Base-by-base conservation (phyloP, 2,329 filamentous ascomycete genomes). In the Sporothrix globosa region DNA sequence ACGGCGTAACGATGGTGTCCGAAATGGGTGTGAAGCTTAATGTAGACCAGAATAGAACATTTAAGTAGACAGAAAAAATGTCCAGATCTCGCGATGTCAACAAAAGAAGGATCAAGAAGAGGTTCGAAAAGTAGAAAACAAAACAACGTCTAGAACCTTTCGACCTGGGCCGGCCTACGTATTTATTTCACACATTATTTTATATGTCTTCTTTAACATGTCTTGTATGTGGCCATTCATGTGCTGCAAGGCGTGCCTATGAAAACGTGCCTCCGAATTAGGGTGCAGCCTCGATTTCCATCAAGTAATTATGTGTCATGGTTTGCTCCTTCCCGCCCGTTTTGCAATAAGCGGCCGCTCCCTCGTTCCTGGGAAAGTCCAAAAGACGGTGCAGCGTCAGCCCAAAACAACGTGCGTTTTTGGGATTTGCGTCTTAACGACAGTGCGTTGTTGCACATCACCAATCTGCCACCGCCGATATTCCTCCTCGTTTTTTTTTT, bases 221-320 rank as follows among this genome's bases (percentile, higher is more conserved):
- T 39, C 46, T 44, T 24, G 27, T 54, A 41, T 41, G 48, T 52
- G 50, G n/a, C 68, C 56, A 54, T 68, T 63, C 30, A 53, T 39
- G 52, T 71, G 54, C 52, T 56, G n/a, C 17, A 34, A 53, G 27
- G 63, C 41, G 54, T 61, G 69, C 58, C 48, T 30, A 27, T 52
- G n/a, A 21, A 53, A 27, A 54, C 27, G 54, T 61, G 69, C 58
- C 54, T 44, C 52, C 58, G 48, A 46, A 56, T 66, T 50, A 41
- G 44, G n/a, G 60, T n/a, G 54, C 30, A 48, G 70, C 68, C 60
- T 68, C 21, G 58, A 14, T 75, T 76, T 75, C 69, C 72, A 76
- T 78, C 72, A 77, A 74, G 76, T 78, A 78, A 78, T 78, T 76
- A 76, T 77, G 75, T 78, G 76, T 77, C 76, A 77, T 76, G 72